Evolutionary conservation across 2,329 filamentous ascomycete species (phyloP).

Genomic region (Colletotrichum incanum): DNA sequence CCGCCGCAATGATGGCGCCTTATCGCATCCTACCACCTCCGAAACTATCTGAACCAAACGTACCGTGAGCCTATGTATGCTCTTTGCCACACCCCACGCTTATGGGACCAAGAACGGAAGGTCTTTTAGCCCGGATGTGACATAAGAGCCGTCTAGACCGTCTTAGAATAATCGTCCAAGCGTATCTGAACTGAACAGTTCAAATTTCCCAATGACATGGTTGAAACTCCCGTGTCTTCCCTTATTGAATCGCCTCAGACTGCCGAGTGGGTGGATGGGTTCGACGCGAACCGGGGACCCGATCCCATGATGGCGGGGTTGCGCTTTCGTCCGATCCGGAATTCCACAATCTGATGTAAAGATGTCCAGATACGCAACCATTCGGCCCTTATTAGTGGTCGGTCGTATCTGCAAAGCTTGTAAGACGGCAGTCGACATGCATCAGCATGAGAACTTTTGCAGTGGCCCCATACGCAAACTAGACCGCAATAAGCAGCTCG

Average conservation of each 20-base stretch:
- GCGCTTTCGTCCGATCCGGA: constrained; percentile 10
- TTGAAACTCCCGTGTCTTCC: not conserved
- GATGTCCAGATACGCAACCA: not conserved
- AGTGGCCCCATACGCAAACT: constrained; percentile 3
- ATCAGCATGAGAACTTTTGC: constrained; percentile 13
- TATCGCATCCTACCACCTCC: not conserved
- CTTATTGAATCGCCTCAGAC: not conserved
- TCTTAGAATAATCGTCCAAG: not conserved
- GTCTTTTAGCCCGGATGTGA: not conserved
- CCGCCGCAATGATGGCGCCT: not conserved
- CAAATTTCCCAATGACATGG: too few relatives aligned
- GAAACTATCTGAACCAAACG: not conserved
- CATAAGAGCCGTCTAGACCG: not conserved
- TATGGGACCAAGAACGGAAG: not conserved
- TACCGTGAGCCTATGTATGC: too few relatives aligned
- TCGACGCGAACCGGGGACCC: not conserved
- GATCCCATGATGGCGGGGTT: constrained; percentile 29
- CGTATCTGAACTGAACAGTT: not conserved
- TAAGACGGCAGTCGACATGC: not conserved
- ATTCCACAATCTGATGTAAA: constrained; percentile 2
- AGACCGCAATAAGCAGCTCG: constrained; percentile 34
- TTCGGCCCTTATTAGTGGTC: not conserved
- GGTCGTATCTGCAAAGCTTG: not conserved
- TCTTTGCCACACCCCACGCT: not conserved
- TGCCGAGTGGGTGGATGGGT: not conserved